Base-by-base conservation (phyloP, 169 alveolate genomes). In the Cryptosporidium tyzzeri region DNA sequence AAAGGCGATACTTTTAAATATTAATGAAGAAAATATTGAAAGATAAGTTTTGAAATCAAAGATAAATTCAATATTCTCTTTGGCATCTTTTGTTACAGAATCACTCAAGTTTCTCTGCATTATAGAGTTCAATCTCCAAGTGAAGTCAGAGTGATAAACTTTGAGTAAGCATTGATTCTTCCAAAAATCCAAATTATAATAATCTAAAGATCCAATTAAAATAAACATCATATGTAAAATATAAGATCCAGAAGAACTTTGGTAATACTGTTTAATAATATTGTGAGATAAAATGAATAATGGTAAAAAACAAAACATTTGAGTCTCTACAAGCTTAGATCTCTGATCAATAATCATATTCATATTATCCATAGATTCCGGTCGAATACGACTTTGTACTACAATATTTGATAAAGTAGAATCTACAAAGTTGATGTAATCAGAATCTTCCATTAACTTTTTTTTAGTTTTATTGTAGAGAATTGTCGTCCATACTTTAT, bases 231-330 rank as follows among this genome's bases (percentile, higher is more conserved):
- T 21, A 9, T 73, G 51, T 26, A 73, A 73, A 31, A 44, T 59
- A 10, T n/a, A 51, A 3, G 23, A 14, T 21, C 51, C 70, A 7
- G 44, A 35, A 12, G 41, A 21, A 51, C 16, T 29, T 23, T 18
- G 44, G 26, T 37, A 21, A 58, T 6, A 18, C 18, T 58, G 55
- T 12, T 31, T 21, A 9, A 58, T 35, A 35, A 73, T 6, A 26
- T 73, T 55, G 5, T 73, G 21, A 6, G 44, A 29, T 23, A 73
- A n/a, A 18, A 55, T 33, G 33, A 73, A 37, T 37, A 73, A 41
- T 59, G 86, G 86, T 31, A 73, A 23, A 35, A 73, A 44, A 41
- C 59, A 53, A 21, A 73, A 29, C 62, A 73, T 51, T 58, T 55
- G 58, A 12, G 21, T 21, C 50, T 73, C 86, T 31, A 73, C 31